Conservation (phyloP, 176 grass and related monocot species). For the Luzula sylvatica region DNA sequence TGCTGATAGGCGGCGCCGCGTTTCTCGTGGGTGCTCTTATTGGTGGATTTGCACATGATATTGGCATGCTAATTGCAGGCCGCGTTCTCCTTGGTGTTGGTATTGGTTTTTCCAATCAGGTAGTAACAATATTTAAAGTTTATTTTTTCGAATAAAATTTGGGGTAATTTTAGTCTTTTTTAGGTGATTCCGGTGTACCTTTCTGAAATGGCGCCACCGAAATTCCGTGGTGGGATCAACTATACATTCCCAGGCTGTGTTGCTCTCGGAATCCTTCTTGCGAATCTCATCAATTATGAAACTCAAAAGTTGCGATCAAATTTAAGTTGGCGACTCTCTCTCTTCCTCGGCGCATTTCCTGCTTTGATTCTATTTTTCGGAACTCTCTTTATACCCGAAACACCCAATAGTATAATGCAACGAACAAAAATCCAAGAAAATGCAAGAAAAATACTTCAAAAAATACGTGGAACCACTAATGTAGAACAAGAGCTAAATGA, state of each 20-base stretch:
- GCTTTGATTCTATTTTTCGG: constrained; percentile 37
- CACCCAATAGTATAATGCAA: constrained; percentile 49
- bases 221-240: constrained; percentile 50
- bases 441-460: constrained; percentile 24
- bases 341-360: constrained; percentile 38
- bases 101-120: constrained; percentile 48
- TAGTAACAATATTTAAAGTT: not conserved
- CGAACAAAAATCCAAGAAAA: constrained; percentile 10
- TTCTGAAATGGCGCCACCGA: constrained; percentile 63
- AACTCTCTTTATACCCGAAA: constrained; percentile 45
- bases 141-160: too few relatives aligned
- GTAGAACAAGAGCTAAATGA: constrained; percentile 32
- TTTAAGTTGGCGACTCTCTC: constrained; percentile 54
- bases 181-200: constrained; percentile 58
- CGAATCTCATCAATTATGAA: constrained; percentile 52
- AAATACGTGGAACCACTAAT: constrained; percentile 30
- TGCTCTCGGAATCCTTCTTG: constrained; percentile 30
- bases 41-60: constrained; percentile 30
- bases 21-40: constrained; percentile 32
- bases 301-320: constrained; percentile 42
- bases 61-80: constrained; percentile 48
- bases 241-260: constrained; percentile 52
- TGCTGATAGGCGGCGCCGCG: constrained; percentile 39
- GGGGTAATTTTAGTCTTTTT: too few relatives aligned
- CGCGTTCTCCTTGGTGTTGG: constrained; percentile 54